phyloP scores from a whole-genome alignment of 148 eudicot genomes.

The Rhododendron ovatum region DNA sequence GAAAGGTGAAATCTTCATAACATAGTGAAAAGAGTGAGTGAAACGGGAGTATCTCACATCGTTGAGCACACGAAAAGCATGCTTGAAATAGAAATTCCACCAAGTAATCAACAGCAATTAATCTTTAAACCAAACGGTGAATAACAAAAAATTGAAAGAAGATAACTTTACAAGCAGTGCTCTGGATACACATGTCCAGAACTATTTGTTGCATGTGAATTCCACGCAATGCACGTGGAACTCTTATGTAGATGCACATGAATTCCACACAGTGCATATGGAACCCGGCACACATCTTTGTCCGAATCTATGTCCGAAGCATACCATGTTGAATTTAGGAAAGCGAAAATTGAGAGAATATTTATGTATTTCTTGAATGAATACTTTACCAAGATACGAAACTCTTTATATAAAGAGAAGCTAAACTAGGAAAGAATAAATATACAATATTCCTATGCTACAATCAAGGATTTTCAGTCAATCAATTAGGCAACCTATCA shows the following conservation, averaged over 20 bases:
- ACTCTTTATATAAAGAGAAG: too few relatives aligned
- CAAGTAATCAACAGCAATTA: background rate
- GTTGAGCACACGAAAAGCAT: background rate
- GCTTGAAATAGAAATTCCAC: background rate
- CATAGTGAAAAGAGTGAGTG: background rate
- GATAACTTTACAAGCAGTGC: background rate
- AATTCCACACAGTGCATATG: background rate
- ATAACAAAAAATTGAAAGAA: background rate
- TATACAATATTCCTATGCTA: too few relatives aligned
- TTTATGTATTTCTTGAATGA: too few relatives aligned
- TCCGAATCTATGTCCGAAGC: too few relatives aligned
- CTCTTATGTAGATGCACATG: background rate
- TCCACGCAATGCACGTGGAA: background rate
- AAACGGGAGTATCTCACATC: background rate
- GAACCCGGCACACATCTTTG: background rate
- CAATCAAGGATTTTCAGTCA: too few relatives aligned
- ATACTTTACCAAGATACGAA: too few relatives aligned
- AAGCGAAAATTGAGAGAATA: too few relatives aligned
- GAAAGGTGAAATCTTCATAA: background rate
- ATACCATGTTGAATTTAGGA: too few relatives aligned
- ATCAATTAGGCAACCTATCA: too few relatives aligned
- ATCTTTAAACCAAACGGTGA: background rate
- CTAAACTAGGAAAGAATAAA: too few relatives aligned
- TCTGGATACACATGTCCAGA: too few relatives aligned
- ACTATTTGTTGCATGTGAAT: too few relatives aligned